Percentiles rank a stretch among this genome's conserved stretches.
phyloP scores from a whole-genome alignment of 306 rosid species.

The Dalbergia cochinchinensis region DNA sequence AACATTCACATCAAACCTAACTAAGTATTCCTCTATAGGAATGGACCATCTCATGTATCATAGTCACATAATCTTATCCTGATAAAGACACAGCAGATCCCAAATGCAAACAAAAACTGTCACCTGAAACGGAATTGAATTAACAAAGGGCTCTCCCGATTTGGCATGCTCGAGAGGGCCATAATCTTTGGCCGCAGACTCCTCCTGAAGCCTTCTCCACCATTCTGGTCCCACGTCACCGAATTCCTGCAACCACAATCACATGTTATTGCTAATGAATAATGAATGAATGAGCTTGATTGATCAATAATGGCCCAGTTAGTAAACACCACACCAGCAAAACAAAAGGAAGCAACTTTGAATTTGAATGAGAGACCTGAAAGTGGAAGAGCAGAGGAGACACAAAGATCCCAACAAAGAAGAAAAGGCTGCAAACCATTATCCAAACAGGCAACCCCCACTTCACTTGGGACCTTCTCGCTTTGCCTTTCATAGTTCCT shows the following conservation, averaged over 20 bases:
- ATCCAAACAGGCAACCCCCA: conserved; percentile 34
- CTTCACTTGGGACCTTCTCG: conserved; percentile 31
- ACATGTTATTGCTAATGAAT: not conserved
- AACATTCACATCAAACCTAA: conserved; percentile 9
- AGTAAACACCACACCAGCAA: not conserved
- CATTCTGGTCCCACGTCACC: not conserved
- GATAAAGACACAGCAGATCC: not conserved
- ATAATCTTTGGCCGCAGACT: conserved; percentile 19
- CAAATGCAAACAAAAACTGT: not conserved
- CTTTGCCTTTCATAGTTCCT: conserved; percentile 46
- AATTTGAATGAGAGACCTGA: conserved; percentile 35
- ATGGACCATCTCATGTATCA: not conserved
- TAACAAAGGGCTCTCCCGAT: conserved; percentile 49
- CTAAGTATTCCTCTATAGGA: not conserved
- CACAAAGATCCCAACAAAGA: conserved; percentile 34
- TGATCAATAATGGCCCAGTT: not conserved
- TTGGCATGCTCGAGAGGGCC: conserved; percentile 38
- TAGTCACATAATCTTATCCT: not conserved
- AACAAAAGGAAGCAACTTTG: not conserved
- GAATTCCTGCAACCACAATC: conserved; percentile 42
- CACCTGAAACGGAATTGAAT: conserved; percentile 55
- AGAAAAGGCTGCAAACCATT: conserved; percentile 37
- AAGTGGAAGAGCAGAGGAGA: conserved; percentile 40
- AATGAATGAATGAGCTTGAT: conserved; percentile 2
- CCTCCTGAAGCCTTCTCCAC: conserved; percentile 11